Conservation (phyloP, 495 filamentous ascomycete genomes). For the Lasiosphaeria miniovina region DNA sequence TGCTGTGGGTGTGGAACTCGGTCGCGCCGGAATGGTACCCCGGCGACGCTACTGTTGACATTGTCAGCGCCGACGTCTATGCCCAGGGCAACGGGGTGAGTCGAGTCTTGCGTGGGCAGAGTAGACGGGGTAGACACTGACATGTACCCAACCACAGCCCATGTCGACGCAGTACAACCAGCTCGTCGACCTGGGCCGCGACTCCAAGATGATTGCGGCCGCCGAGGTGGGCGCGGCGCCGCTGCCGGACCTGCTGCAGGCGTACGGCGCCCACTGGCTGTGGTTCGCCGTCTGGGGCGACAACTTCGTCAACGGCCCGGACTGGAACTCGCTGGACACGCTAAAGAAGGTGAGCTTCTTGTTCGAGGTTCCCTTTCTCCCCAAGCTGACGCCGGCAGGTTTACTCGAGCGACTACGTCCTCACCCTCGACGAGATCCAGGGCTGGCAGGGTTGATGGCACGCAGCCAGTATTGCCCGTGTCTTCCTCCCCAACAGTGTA, state of each 20-base stretch:
- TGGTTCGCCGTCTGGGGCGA: slow-evolving; percentile 47
- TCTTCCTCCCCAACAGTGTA: no score
- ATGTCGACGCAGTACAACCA: slow-evolving; percentile 43
- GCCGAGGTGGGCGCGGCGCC: slow-evolving; percentile 46
- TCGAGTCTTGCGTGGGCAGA: background rate
- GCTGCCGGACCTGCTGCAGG: slow-evolving; percentile 36
- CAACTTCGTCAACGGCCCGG: slow-evolving; percentile 34
- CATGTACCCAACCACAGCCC: slow-evolving; percentile 17
- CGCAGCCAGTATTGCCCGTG: no score
- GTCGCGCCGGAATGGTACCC: slow-evolving; percentile 45
- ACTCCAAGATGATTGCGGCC: slow-evolving; percentile 48
- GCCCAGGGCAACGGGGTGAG: slow-evolving; percentile 35
- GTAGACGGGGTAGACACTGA: background rate
- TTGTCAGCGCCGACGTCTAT: slow-evolving; percentile 38
- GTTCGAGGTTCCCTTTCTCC: background rate
- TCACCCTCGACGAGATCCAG: slow-evolving; percentile 42
- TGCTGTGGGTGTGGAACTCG: slow-evolving; percentile 53
- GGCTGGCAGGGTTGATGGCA: slow-evolving; percentile 26
- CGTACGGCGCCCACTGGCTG: slow-evolving; percentile 46
- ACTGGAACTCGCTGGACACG: slow-evolving; percentile 34
- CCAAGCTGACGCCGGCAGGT: slow-evolving; percentile 15
- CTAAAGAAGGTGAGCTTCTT: slow-evolving; percentile 24
- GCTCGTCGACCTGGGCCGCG: slow-evolving; percentile 38
- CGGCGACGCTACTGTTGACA: slow-evolving; percentile 41
- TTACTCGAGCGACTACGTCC: slow-evolving; percentile 36